A percentile compares a stretch with the other conserved stretches of the same genome.
phyloP scores from a whole-genome alignment of 176 grass and related monocot genomes.

The Typha latifolia region DNA sequence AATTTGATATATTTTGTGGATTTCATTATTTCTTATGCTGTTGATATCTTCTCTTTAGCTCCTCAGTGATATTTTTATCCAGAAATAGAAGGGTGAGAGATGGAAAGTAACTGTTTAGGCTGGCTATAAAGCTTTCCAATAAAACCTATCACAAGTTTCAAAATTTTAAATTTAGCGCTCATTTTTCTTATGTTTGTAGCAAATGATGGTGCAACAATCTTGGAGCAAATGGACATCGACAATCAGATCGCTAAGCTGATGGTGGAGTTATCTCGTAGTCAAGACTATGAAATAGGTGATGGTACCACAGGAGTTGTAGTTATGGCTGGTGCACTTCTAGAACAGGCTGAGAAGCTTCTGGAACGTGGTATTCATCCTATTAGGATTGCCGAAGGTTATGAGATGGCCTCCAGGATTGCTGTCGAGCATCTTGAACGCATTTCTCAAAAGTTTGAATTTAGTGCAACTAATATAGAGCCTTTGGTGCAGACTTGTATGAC shows the following conservation, averaged over 20 bases:
- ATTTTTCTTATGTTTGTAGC: constrained; percentile 18
- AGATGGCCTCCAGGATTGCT: constrained; percentile 84
- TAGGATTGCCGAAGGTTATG: constrained; percentile 69
- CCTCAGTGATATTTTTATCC: no score
- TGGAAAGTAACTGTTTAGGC: no score
- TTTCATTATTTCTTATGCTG: no score
- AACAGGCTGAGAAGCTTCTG: constrained; percentile 79
- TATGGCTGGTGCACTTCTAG: constrained; percentile 71
- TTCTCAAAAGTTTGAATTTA: constrained; percentile 67
- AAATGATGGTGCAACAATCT: constrained; percentile 82
- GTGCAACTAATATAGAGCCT: constrained; percentile 43
- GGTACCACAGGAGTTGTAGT: constrained; percentile 79
- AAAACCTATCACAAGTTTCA: no score
- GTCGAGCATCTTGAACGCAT: constrained; percentile 69
- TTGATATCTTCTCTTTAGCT: no score
- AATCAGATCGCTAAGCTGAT: constrained; percentile 90
- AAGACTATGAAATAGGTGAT: constrained; percentile 96
- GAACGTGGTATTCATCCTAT: constrained; percentile 82
- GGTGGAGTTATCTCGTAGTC: constrained; percentile 70
- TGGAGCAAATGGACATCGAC: constrained; percentile 86
- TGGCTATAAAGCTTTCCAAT: neutral
- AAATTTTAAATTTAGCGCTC: neutral
- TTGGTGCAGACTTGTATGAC: constrained; percentile 82
- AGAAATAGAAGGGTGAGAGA: no score
- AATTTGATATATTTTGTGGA: no score